Percentiles rank a stretch among this genome's conserved stretches.
Evolutionary conservation across 2,329 filamentous ascomycete genomes (phyloP).

Genomic region (Paracamarosporium sp.): DNA sequence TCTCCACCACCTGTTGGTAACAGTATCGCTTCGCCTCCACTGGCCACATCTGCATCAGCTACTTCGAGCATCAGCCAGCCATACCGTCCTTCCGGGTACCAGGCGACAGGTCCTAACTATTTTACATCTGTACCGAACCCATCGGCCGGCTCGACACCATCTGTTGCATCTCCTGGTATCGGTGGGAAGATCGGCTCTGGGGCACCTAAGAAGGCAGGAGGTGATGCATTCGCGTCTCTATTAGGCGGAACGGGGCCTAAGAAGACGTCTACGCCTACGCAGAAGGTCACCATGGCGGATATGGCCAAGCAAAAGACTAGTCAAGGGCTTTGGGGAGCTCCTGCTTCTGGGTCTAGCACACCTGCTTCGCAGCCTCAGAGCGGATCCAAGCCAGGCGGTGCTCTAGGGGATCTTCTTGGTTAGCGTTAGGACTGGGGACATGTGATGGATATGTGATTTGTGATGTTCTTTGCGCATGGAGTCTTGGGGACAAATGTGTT

Average conservation of each 20-base stretch:
- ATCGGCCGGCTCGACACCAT: slow-evolving; percentile 50
- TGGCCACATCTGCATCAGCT: slow-evolving; percentile 45
- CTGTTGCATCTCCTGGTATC: slow-evolving; percentile 47
- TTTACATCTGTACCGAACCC: slow-evolving; percentile 76
- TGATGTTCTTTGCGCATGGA: slow-evolving; percentile 7
- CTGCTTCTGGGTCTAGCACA: slow-evolving; percentile 53
- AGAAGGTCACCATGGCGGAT: slow-evolving; percentile 82
- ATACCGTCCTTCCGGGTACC: slow-evolving; percentile 69
- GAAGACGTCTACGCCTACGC: slow-evolving; percentile 68
- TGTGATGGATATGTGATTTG: neutral
- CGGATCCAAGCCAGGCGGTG: slow-evolving; percentile 44
- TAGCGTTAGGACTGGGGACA: slow-evolving; percentile 16
- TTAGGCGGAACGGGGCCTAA: slow-evolving; percentile 81
- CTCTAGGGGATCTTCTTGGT: slow-evolving; percentile 44
- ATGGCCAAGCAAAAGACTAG: slow-evolving; percentile 98
- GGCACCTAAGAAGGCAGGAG: slow-evolving; percentile 60
- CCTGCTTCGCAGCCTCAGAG: slow-evolving; percentile 34
- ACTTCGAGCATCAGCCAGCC: slow-evolving; percentile 49
- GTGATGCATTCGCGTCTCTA: slow-evolving; percentile 88
- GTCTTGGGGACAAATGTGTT: slow-evolving; percentile 7
- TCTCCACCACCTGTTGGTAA: slow-evolving; percentile 69
- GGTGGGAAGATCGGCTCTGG: slow-evolving; percentile 46
- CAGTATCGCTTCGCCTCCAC: slow-evolving; percentile 59
- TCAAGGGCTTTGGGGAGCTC: slow-evolving; percentile 89
- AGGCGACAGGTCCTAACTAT: slow-evolving; percentile 88